phyloP scores from a whole-genome alignment of 176 grass and related monocot genomes.

The Paspalum vaginatum region DNA sequence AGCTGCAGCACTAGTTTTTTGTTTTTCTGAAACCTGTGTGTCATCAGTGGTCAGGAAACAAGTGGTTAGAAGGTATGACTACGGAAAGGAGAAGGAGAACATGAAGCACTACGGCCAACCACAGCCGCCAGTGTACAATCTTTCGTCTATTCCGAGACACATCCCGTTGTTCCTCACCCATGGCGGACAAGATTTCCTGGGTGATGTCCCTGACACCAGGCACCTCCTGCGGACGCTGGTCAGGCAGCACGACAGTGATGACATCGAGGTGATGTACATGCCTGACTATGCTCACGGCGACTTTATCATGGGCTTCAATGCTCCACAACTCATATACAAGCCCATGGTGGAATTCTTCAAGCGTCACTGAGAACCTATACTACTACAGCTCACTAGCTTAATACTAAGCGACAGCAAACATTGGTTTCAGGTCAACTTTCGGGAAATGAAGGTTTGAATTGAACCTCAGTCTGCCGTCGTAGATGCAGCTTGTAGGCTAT shows the following conservation, averaged over 20 bases:
- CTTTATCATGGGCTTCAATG: conserved; percentile 50
- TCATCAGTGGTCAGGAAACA: conserved; percentile 43
- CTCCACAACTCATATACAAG: conserved; percentile 35
- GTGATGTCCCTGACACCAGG: conserved; percentile 41
- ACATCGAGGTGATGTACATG: conserved; percentile 41
- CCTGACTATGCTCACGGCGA: conserved; percentile 48
- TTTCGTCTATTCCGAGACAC: conserved; percentile 40
- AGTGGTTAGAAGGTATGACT: conserved; percentile 47
- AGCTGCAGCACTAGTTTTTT: neutral
- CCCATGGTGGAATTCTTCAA: conserved; percentile 58
- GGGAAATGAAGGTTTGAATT: neutral
- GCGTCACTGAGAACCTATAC: conserved; percentile 30
- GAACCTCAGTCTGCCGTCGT: neutral
- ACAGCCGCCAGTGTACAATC: conserved; percentile 40
- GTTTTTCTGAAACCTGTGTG: neutral
- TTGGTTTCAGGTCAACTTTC: neutral
- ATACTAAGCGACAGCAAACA: neutral
- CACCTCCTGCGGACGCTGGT: conserved; percentile 39
- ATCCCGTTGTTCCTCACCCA: conserved; percentile 50
- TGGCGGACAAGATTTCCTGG: conserved; percentile 51
- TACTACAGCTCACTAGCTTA: neutral
- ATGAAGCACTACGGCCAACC: conserved; percentile 50
- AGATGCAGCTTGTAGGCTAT: neutral
- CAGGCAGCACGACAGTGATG: conserved; percentile 24
- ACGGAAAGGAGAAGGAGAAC: conserved; percentile 43